Evolutionary conservation across 495 filamentous ascomycete genomes (phyloP).

Genomic region (Podospora tetraspora): DNA sequence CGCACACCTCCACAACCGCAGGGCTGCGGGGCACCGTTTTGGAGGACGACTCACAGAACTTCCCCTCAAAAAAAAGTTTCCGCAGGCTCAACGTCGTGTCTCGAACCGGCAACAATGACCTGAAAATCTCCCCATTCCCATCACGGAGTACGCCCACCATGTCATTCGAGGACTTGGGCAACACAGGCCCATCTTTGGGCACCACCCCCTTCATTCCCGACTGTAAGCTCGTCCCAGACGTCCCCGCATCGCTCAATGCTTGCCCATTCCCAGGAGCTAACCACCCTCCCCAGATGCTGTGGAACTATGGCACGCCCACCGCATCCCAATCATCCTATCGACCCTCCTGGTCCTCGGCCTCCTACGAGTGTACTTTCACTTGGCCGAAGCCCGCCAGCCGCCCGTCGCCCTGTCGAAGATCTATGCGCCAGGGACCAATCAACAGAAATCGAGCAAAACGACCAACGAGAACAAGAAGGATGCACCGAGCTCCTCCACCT

Average conservation of each 20-base stretch:
- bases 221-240: neutral
- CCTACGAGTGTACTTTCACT: conserved; percentile 39
- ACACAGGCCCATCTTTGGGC: conserved; percentile 2
- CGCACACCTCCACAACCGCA: neutral
- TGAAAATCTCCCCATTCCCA: neutral
- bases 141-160: conserved; percentile 3
- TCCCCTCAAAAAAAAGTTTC: conserved; percentile 5
- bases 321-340: conserved; percentile 47
- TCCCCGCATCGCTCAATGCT: neutral
- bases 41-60: neutral
- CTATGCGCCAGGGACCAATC: conserved; percentile 9
- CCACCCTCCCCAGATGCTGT: conserved; percentile 37
- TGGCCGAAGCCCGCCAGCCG: conserved; percentile 21
- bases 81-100: neutral
- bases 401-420: conserved; percentile 26
- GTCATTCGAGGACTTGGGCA: conserved; percentile 9
- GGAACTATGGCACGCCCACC: conserved; percentile 51
- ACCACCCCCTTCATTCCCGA: neutral
- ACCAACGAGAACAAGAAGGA: conserved; percentile 11
- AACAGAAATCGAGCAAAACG: neutral
- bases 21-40: conserved; percentile 6
- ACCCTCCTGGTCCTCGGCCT: conserved; percentile 34
- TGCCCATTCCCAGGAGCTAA: neutral
- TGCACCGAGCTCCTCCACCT: conserved; percentile 39
- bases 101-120: neutral